Conservation (phyloP, 2,329 filamentous ascomycete species). For the Metarhizium guizhouense region DNA sequence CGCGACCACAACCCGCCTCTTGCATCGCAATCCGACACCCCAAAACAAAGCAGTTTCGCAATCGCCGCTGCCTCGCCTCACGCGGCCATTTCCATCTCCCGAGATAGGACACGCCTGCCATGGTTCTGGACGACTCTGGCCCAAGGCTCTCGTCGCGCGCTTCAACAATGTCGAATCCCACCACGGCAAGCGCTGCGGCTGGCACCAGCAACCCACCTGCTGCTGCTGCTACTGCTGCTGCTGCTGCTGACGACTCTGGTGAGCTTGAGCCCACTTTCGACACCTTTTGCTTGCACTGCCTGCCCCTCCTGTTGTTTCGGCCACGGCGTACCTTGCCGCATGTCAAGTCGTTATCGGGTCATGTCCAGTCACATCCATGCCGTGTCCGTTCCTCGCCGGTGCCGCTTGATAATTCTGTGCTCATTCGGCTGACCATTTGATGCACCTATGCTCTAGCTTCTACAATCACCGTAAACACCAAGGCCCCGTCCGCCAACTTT, state of each 20-base stretch:
- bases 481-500: conserved; percentile 37
- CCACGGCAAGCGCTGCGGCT: conserved; percentile 20
- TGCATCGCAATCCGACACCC: background rate
- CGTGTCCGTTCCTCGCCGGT: background rate
- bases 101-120: conserved; percentile 14
- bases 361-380: background rate
- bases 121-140: conserved; percentile 32
- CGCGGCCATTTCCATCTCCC: background rate
- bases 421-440: conserved; percentile 18
- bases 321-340: background rate
- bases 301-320: conserved; percentile 25
- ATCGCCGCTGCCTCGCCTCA: background rate
- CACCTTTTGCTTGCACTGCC: conserved; percentile 7
- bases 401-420: background rate
- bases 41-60: background rate
- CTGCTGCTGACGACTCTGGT: conserved; percentile 31
- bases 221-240: conserved; percentile 16
- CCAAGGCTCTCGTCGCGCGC: conserved; percentile 22
- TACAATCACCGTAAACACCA: conserved; percentile 44
- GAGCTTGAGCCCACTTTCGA: conserved; percentile 16
- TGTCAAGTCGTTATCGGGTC: background rate
- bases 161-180: conserved; percentile 28
- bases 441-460: conserved; percentile 26
- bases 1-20: conserved; percentile 7
- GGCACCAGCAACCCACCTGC: conserved; percentile 13